These are phyloP conservation scores for Schizosaccharomyces lindneri DNA, from an alignment of 805 yeast genomes.

Conservation along the genomic window DNA sequence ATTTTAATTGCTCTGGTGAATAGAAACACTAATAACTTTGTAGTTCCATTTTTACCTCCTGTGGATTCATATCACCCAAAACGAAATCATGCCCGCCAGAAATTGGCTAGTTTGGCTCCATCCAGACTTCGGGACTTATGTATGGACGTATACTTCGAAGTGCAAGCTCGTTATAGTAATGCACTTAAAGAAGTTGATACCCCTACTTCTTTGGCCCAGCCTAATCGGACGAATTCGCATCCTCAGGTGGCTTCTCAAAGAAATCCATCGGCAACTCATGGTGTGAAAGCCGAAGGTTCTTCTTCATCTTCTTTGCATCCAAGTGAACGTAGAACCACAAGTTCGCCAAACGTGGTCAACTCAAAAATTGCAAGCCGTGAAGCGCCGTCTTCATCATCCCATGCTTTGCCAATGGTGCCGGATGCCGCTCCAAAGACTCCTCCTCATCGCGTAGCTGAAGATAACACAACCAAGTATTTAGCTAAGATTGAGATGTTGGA, in stretches of 20 bases:
- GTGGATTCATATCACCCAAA: slow-evolving; percentile 46
- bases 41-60: slow-evolving; percentile 13
- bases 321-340: neutral
- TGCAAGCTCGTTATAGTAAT: slow-evolving; percentile 41
- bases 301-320: neutral
- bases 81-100: slow-evolving; percentile 85
- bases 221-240: neutral
- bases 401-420: neutral
- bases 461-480: neutral
- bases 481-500: neutral
- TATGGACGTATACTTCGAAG: slow-evolving; percentile 67
- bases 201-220: neutral
- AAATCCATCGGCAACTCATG: neutral
- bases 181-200: neutral
- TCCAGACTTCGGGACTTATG: slow-evolving; percentile 71
- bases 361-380: neutral
- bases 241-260: neutral
- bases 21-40: neutral
- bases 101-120: slow-evolving; percentile 61
- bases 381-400: neutral
- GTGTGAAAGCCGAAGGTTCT: neutral
- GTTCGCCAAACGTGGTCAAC: neutral
- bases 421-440: neutral
- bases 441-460: neutral
- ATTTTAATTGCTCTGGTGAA: neutral